Evolutionary conservation across 306 rosid species (phyloP).

Genomic region (Corylus avellana): DNA sequence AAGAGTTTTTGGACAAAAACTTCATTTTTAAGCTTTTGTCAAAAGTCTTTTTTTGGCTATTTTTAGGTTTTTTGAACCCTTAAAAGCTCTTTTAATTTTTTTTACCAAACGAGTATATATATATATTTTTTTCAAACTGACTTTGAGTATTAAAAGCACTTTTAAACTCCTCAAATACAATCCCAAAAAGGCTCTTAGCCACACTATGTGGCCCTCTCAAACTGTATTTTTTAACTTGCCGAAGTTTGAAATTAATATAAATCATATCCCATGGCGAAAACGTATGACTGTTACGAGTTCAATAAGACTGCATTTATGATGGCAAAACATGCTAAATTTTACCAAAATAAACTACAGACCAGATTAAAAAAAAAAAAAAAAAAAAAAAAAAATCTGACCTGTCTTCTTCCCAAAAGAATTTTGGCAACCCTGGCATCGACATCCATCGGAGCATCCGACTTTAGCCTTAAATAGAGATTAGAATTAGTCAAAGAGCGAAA

Average conservation of each 20-base stretch:
- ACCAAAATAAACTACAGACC: not conserved
- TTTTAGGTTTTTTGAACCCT: too few species aligned
- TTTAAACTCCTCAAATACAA: too few species aligned
- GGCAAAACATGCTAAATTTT: not conserved
- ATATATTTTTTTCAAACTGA: too few species aligned
- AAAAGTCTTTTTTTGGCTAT: too few species aligned
- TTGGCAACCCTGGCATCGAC: constrained; percentile 39
- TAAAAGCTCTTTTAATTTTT: too few species aligned
- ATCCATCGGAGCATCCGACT: constrained; percentile 35
- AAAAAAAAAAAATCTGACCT: constrained; percentile 18
- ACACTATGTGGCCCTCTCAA: too few species aligned
- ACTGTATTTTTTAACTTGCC: too few species aligned
- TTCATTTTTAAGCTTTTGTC: too few species aligned
- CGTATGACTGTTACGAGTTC: not conserved
- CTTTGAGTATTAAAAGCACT: too few species aligned
- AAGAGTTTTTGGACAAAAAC: too few species aligned
- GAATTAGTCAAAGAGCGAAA: not conserved
- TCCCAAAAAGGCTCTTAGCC: too few species aligned
- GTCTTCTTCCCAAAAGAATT: constrained; percentile 33
- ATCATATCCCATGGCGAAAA: not conserved
- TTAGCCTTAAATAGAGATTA: constrained; percentile 28
- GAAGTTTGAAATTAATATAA: not conserved
- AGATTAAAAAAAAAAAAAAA: not conserved
- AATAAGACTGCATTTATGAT: not conserved
- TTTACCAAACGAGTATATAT: too few species aligned